phyloP scores from a whole-genome alignment of 2,329 filamentous ascomycete genomes.

The Neopestalotiopsis sp. region DNA sequence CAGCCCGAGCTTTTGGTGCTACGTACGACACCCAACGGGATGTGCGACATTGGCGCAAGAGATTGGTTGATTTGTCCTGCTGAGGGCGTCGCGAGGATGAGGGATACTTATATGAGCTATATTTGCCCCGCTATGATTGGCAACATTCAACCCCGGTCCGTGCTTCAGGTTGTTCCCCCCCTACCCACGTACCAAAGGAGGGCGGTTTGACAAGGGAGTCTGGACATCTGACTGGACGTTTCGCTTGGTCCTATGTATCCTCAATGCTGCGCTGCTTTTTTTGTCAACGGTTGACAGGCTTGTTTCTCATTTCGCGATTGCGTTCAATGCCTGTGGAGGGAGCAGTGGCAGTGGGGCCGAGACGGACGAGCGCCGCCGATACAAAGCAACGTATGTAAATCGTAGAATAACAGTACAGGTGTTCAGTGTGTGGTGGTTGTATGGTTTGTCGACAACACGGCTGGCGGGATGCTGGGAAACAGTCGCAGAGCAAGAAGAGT shows the following conservation, averaged over 20 bases:
- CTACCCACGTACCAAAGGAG: not conserved
- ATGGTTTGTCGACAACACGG: not conserved
- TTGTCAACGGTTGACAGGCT: not conserved
- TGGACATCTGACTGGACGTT: not conserved
- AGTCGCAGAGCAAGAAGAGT: not conserved
- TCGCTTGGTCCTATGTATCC: not conserved
- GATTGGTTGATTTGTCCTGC: not conserved
- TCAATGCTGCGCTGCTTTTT: not conserved
- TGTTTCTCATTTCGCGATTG: conserved; percentile 12
- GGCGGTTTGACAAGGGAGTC: not conserved
- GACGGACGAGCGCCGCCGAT: not conserved
- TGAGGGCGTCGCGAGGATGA: not conserved
- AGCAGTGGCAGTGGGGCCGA: conserved; percentile 4
- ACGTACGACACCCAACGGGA: not conserved
- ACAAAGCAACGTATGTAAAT: not conserved
- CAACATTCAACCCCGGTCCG: not conserved
- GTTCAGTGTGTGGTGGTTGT: not conserved
- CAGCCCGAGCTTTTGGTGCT: not conserved
- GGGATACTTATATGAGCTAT: conserved; percentile 6
- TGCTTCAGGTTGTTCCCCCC: conserved; percentile 5
- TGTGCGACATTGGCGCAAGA: conserved; percentile 1
- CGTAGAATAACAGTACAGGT: not conserved
- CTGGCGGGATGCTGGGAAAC: not conserved
- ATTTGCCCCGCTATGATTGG: conserved; percentile 11
- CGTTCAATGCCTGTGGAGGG: conserved; percentile 4